These are phyloP conservation scores for Aureobasidium sp. DNA, from an alignment of 2,329 filamentous ascomycete genomes.

Conservation along the genomic window DNA sequence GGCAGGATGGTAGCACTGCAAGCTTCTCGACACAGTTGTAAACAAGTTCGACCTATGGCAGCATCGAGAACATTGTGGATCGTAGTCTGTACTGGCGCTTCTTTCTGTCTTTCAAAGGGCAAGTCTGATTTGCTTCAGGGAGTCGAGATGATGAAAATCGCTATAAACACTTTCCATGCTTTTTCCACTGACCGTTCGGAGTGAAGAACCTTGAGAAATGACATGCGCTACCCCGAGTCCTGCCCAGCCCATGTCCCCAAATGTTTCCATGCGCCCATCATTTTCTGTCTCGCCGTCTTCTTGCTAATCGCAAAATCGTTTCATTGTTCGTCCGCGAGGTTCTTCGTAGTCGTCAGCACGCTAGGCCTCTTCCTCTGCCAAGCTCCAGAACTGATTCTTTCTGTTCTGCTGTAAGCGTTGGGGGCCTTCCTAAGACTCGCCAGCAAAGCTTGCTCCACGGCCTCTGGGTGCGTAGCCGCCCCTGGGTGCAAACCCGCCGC, in stretches of 20 bases:
- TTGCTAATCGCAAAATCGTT: not conserved
- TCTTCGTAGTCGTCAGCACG: not conserved
- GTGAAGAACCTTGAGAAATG: not conserved
- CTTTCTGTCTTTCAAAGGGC: not conserved
- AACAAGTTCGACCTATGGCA: too few species aligned
- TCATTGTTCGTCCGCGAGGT: constrained; percentile 2
- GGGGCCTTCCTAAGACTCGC: constrained; percentile 1
- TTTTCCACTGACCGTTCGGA: not conserved
- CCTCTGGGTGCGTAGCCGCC: not conserved
- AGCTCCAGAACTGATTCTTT: not conserved
- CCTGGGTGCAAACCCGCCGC: constrained; percentile 1
- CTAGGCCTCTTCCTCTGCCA: not conserved
- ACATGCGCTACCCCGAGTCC: not conserved
- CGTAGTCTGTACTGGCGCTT: not conserved
- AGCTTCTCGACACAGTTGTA: too few species aligned
- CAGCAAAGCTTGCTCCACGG: constrained; percentile 2
- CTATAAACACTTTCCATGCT: constrained; percentile 10
- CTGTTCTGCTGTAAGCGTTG: not conserved
- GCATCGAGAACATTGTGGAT: too few species aligned
- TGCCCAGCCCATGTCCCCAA: not conserved
- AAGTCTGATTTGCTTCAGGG: not conserved
- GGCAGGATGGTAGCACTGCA: too few species aligned
- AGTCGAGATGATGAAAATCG: not conserved
- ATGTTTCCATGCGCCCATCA: not conserved
- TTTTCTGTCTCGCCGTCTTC: not conserved